Percentiles rank a stretch among this genome's conserved stretches.
phyloP scores from a whole-genome alignment of 164 flowering plant species.

The Pachysandra terminalis region DNA sequence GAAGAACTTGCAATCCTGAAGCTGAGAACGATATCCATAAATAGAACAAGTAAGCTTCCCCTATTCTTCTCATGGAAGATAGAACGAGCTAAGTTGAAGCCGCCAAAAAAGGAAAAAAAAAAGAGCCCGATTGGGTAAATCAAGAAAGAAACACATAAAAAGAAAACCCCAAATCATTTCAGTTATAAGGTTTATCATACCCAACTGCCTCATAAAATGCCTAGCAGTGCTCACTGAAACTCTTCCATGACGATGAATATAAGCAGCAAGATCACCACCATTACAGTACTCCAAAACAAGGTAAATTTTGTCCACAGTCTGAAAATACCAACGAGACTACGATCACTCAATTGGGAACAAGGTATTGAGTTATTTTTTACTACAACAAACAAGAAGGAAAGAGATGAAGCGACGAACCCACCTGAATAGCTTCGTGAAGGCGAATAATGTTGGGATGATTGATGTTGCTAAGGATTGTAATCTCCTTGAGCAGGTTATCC shows the following conservation, averaged over 20 bases:
- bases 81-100: neutral
- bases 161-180: neutral
- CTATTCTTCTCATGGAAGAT: neutral
- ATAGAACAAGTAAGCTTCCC: neutral
- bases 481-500: too few species aligned
- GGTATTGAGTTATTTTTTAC: too few species aligned
- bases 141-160: neutral
- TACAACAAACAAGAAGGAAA: too few species aligned
- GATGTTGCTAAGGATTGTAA: too few species aligned
- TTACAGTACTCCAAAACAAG: too few species aligned
- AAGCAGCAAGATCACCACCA: slow-evolving; percentile 59
- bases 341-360: too few species aligned
- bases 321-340: too few species aligned
- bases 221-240: slow-evolving; percentile 46
- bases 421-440: too few species aligned
- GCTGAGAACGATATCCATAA: slow-evolving; percentile 29
- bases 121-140: neutral
- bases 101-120: neutral
- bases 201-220: slow-evolving; percentile 58
- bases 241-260: slow-evolving; percentile 40
- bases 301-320: too few species aligned
- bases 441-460: too few species aligned
- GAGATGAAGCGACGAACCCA: too few species aligned
- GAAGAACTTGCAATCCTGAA: slow-evolving; percentile 53
- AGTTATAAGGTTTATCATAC: slow-evolving; percentile 20